phyloP scores from a whole-genome alignment of 1,139 yeast species.

The Blastobotrys aristatus region DNA sequence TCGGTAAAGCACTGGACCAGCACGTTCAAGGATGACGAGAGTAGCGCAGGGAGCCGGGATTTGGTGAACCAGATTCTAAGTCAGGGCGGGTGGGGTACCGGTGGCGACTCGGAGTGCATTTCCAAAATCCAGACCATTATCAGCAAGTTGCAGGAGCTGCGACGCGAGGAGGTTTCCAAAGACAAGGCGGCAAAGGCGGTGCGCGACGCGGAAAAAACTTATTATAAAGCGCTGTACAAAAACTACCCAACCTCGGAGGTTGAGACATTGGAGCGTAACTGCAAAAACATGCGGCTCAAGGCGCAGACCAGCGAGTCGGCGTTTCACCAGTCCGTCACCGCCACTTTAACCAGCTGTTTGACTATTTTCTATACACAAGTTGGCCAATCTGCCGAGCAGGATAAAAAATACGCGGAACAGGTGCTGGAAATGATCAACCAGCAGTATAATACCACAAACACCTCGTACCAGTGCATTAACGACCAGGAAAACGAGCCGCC shows the following conservation, averaged over 20 bases:
- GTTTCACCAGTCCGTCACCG: constrained; percentile 17
- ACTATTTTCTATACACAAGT: constrained; percentile 18
- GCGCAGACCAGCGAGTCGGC: constrained; percentile 12
- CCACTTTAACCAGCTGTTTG: constrained; percentile 19
- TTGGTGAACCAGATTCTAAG: constrained; percentile 14
- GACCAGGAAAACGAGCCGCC: background rate
- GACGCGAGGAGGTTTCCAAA: constrained; percentile 19
- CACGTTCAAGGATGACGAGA: constrained; percentile 13
- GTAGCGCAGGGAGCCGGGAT: constrained; percentile 7
- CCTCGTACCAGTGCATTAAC: background rate
- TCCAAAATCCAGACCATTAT: constrained; percentile 15
- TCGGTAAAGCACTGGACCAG: constrained; percentile 18
- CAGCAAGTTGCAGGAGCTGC: constrained; percentile 19
- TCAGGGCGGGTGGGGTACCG: constrained; percentile 10
- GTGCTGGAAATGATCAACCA: constrained; percentile 16
- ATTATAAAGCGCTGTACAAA: constrained; percentile 23
- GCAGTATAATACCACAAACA: background rate
- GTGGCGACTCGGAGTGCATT: constrained; percentile 14
- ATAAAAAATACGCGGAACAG: constrained; percentile 13
- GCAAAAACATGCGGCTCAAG: constrained; percentile 16
- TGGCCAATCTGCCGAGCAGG: constrained; percentile 12
- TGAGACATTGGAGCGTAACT: constrained; percentile 18
- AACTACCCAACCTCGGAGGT: constrained; percentile 17
- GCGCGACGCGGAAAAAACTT: constrained; percentile 19
- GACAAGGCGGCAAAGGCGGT: constrained; percentile 17